Percentiles rank a stretch among this genome's conserved stretches.
These are phyloP conservation scores for Puya raimondii DNA, from an alignment of 176 grass and related monocot genomes.

Conservation along the genomic window DNA sequence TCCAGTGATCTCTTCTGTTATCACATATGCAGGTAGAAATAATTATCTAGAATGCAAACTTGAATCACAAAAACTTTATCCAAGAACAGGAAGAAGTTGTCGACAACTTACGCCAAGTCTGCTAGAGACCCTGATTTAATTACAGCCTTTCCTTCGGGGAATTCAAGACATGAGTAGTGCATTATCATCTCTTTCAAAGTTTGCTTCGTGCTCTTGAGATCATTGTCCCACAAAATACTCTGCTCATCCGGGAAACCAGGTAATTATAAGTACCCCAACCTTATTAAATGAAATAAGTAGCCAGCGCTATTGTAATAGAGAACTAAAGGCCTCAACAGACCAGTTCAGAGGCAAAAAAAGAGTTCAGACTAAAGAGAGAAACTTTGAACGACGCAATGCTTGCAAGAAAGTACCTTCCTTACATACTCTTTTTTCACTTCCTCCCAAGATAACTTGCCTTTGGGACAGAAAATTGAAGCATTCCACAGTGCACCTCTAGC, in stretches of 20 bases:
- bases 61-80: not conserved
- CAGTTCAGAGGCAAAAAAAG: too few relatives aligned
- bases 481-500: conserved; percentile 98
- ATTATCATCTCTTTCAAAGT: conserved; percentile 94
- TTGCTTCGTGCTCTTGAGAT: conserved; percentile 90
- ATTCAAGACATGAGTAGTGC: conserved; percentile 81
- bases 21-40: conserved; percentile 13
- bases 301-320: not conserved
- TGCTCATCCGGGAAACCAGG: conserved; percentile 26
- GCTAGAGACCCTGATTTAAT: conserved; percentile 54
- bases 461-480: conserved; percentile 72
- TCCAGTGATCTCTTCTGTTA: too few relatives aligned
- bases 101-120: conserved; percentile 69
- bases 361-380: not conserved
- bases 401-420: conserved; percentile 56
- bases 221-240: conserved; percentile 98
- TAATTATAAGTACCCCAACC: not conserved
- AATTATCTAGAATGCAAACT: conserved; percentile 6
- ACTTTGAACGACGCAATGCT: not conserved
- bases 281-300: not conserved
- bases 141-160: conserved; percentile 74
- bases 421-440: conserved; percentile 89
- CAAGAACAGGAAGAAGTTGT: conserved; percentile 17
- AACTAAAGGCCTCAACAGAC: conserved; percentile 2
- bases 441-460: conserved; percentile 67